Evolutionary conservation across 306 rosid species (phyloP).

Genomic region (Ceratonia siliqua): DNA sequence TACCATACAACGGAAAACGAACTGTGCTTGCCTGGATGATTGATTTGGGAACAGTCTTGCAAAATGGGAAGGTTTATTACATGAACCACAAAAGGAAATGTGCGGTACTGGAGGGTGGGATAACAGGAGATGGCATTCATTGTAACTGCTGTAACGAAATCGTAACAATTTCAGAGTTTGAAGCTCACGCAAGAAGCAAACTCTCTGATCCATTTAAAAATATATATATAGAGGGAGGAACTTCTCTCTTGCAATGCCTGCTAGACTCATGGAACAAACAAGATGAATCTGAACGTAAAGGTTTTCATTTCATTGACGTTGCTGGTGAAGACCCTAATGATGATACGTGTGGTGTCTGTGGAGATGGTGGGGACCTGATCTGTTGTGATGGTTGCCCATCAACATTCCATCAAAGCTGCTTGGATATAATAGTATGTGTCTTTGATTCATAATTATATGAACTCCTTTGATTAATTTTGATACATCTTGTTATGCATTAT

Average conservation of each 20-base stretch:
- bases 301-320: slow-evolving; percentile 70
- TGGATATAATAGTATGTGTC: slow-evolving; percentile 71
- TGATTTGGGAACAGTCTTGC: slow-evolving; percentile 70
- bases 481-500: slow-evolving; percentile 19
- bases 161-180: slow-evolving; percentile 61
- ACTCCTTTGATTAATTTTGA: slow-evolving; percentile 13
- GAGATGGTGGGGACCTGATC: slow-evolving; percentile 95
- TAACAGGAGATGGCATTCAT: slow-evolving; percentile 79
- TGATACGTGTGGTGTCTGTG: slow-evolving; percentile 94
- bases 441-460: not conserved
- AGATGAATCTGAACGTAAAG: slow-evolving; percentile 61
- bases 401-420: slow-evolving; percentile 90
- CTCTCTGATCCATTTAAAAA: slow-evolving; percentile 58
- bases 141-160: slow-evolving; percentile 77
- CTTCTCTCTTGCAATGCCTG: slow-evolving; percentile 80
- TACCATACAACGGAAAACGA: slow-evolving; percentile 77
- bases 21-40: slow-evolving; percentile 90
- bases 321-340: slow-evolving; percentile 89
- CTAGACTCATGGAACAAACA: slow-evolving; percentile 89
- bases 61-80: slow-evolving; percentile 67
- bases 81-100: slow-evolving; percentile 43
- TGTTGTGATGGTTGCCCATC: slow-evolving; percentile 99
- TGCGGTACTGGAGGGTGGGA: slow-evolving; percentile 56
- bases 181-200: slow-evolving; percentile 70
- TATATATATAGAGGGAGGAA: slow-evolving; percentile 61